Base-by-base conservation (phyloP, 2,329 filamentous ascomycete species). In the Cucurbitaria berberidis region DNA sequence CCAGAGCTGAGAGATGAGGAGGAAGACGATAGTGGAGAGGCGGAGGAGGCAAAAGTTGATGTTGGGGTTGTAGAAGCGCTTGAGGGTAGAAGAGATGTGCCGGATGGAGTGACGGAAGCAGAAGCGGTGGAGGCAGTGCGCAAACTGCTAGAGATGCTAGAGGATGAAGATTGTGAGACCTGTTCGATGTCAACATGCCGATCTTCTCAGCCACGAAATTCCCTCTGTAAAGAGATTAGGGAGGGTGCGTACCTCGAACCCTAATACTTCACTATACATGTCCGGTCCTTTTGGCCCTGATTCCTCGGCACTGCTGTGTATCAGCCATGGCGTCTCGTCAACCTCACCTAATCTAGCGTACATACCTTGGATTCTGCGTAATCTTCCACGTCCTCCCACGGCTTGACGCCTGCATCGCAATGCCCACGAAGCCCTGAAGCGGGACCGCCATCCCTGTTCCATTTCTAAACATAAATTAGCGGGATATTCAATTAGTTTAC, bases 351-450 rank as follows among this genome's bases (percentile, higher is more conserved):
- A 27, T 27, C 21, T 6, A 11, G 27, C 11, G 1, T n/a, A 35
- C 10, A 27, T 46, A 34, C 51, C 51, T 48, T n/a, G 39, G 45
- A 35, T 64, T 64, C 2, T 41, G 47, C 34, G 48, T 40, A 9
- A 63, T 56, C 18, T 48, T 48, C 60, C 58, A 63, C 10, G 41
- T 10, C 6, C 40, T 36, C 16, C 54, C 58, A 11, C 18, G 29
- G 4, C 13, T 43, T 16, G 42, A 45, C 19, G 49, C 44, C 7
- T 52, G 42, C 57, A 61, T 61, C 10, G 32, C 53, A 13, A 57
- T 21, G 19, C n/a, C 8, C 30, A 34, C 13, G 13, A 2, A 29
- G 13, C 27, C 6, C 18, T 15, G 2, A 42, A 13, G 9, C 2
- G 39, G 26, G 2, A 40, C 16, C 6, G 13, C 39, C 39, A 43